Evolutionary conservation across 1,284 basidiomycete species (phyloP).

Genomic region (Boletus mariae): DNA sequence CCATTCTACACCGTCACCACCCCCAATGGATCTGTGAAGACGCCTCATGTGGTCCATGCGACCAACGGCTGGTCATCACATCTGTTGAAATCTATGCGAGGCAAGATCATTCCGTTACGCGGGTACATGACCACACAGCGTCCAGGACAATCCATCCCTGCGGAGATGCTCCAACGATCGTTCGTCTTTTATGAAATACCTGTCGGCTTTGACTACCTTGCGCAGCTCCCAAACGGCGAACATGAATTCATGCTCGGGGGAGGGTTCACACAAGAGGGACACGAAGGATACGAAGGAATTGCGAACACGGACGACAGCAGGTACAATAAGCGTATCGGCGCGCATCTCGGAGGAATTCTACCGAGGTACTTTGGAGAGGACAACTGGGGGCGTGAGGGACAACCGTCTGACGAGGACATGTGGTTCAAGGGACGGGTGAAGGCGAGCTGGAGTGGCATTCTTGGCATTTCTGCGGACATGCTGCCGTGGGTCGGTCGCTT

Average conservation of each 20-base stretch:
- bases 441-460: conserved; percentile 49
- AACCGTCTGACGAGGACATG: conserved; percentile 10
- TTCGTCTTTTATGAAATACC: conserved; percentile 39
- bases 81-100: conserved; percentile 41
- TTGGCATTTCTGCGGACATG: conserved; percentile 45
- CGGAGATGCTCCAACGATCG: conserved; percentile 35
- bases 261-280: conserved; percentile 38
- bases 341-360: conserved; percentile 40
- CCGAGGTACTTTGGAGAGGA: conserved; percentile 43
- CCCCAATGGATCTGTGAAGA: conserved; percentile 38
- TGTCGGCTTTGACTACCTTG: conserved; percentile 53
- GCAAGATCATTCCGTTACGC: conserved; percentile 47
- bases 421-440: conserved; percentile 43
- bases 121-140: conserved; percentile 50
- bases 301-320: conserved; percentile 43
- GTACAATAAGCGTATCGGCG: conserved; percentile 33
- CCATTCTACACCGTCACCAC: conserved; percentile 41
- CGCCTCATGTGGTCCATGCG: conserved; percentile 53
- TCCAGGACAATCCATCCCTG: conserved; percentile 37
- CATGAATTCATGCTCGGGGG: conserved; percentile 50
- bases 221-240: conserved; percentile 41
- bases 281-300: conserved; percentile 37
- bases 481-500: conserved; percentile 48
- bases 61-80: conserved; percentile 60
- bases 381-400: conserved; percentile 39